phyloP scores from a whole-genome alignment of 345 rosid species.

The Salix dunnii region DNA sequence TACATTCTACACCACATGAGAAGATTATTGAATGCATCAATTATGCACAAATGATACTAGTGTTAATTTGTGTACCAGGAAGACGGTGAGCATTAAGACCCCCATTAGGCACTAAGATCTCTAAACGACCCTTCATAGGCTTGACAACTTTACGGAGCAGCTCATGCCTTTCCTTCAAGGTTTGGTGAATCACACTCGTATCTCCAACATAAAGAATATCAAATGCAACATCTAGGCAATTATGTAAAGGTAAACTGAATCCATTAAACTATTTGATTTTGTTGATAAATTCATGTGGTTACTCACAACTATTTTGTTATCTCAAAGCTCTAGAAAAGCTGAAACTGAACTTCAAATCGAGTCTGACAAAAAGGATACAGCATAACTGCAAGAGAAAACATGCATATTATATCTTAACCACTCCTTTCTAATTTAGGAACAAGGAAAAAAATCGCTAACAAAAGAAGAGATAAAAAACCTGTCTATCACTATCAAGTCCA shows the following conservation, averaged over 20 bases:
- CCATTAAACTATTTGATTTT: not conserved
- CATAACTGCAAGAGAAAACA: slow-evolving; percentile 68
- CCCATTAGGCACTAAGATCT: slow-evolving; percentile 73
- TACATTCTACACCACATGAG: not conserved
- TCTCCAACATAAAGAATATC: slow-evolving; percentile 93
- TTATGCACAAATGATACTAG: not conserved
- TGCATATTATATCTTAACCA: slow-evolving; percentile 9
- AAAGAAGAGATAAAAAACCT: slow-evolving; percentile 39
- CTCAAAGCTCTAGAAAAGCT: slow-evolving; percentile 13
- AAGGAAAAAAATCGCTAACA: slow-evolving; percentile 15
- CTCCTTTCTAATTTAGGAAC: not conserved
- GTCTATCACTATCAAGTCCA: slow-evolving; percentile 80
- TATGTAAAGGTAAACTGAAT: slow-evolving; percentile 44
- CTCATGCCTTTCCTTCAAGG: slow-evolving; percentile 84
- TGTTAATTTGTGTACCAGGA: slow-evolving; percentile 36
- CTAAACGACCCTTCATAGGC: slow-evolving; percentile 82
- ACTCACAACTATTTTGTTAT: slow-evolving; percentile 9
- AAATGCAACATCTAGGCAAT: slow-evolving; percentile 76
- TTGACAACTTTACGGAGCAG: slow-evolving; percentile 65
- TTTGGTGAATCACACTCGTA: slow-evolving; percentile 92
- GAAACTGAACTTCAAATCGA: slow-evolving; percentile 10
- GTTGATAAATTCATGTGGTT: slow-evolving; percentile 1
- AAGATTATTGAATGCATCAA: not conserved
- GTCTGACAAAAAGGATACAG: slow-evolving; percentile 66
- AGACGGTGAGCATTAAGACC: slow-evolving; percentile 59